These are phyloP conservation scores for Ceratobasidium sp. DNA, from an alignment of 1,284 basidiomycete genomes.

Conservation along the genomic window DNA sequence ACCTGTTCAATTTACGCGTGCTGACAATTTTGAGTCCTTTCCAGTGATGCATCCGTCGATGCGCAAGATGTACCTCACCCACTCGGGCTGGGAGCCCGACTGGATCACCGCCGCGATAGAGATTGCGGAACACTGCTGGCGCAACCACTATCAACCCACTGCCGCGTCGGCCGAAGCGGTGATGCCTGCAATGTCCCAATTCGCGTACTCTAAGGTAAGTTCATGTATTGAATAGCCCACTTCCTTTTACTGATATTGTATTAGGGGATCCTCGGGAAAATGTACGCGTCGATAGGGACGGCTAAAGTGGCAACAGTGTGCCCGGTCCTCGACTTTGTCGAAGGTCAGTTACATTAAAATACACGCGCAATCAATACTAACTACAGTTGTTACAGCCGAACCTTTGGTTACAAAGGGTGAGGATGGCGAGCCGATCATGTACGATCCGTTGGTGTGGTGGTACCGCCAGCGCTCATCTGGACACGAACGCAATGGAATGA, in stretches of 20 bases:
- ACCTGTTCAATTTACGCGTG: not conserved
- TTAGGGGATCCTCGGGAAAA: not conserved
- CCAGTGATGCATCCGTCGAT: not conserved
- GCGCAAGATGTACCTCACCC: not conserved
- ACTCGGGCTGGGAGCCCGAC: not conserved
- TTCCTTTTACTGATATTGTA: not conserved
- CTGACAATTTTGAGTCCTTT: not conserved
- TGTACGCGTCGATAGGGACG: not conserved
- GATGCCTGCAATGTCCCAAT: not conserved
- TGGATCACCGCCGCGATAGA: not conserved
- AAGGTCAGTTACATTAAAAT: not conserved
- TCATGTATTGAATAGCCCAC: not conserved
- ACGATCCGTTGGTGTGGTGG: conserved; percentile 16
- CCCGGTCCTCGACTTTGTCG: not conserved
- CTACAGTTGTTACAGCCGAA: not conserved
- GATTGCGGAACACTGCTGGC: not conserved
- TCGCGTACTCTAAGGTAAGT: conserved; percentile 1
- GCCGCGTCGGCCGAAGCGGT: not conserved
- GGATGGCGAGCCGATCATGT: not conserved
- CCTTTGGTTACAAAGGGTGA: not conserved
- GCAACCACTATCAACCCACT: not conserved
- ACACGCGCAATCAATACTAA: not conserved
- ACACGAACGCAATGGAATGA: not conserved
- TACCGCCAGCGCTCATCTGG: not conserved
- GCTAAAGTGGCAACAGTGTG: not conserved